These are phyloP conservation scores for Mycena metata DNA, from an alignment of 768 basidiomycete genomes.

Conservation along the genomic window DNA sequence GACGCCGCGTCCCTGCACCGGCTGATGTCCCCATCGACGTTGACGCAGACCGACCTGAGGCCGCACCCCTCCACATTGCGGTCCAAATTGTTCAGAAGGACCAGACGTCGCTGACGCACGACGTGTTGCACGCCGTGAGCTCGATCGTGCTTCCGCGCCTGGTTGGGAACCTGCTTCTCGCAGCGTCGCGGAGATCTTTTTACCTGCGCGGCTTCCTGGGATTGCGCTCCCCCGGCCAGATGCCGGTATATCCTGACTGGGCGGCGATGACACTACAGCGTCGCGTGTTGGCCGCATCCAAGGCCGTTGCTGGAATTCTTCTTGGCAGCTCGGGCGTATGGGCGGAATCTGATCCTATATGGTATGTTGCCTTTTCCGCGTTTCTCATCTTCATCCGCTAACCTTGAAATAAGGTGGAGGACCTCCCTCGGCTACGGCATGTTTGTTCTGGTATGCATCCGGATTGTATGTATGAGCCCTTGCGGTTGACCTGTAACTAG, in stretches of 20 bases:
- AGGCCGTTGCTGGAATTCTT: conserved; percentile 18
- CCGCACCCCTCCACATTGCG: no score
- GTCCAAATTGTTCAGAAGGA: no score
- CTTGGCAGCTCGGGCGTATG: conserved; percentile 59
- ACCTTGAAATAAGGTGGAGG: conserved; percentile 50
- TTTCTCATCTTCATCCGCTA: not conserved
- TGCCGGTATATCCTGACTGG: conserved; percentile 40
- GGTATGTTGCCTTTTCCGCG: conserved; percentile 42
- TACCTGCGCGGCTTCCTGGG: conserved; percentile 39
- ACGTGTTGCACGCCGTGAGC: no score
- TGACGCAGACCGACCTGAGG: no score
- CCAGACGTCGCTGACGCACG: no score
- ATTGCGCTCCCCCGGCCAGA: conserved; percentile 21
- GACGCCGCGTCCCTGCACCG: no score
- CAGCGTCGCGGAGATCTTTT: conserved; percentile 14
- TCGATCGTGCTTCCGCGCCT: no score
- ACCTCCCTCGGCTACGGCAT: conserved; percentile 64
- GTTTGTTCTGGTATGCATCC: conserved; percentile 51
- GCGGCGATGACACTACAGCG: conserved; percentile 49
- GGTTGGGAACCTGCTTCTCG: conserved; percentile 40
- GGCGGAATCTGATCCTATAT: conserved; percentile 63
- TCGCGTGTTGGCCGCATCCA: not conserved
- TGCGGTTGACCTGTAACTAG: no score
- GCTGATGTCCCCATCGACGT: no score
- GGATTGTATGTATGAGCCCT: not conserved